These are phyloP conservation scores for Trichoderma koningii DNA, from an alignment of 2,329 filamentous ascomycete genomes.

Conservation along the genomic window DNA sequence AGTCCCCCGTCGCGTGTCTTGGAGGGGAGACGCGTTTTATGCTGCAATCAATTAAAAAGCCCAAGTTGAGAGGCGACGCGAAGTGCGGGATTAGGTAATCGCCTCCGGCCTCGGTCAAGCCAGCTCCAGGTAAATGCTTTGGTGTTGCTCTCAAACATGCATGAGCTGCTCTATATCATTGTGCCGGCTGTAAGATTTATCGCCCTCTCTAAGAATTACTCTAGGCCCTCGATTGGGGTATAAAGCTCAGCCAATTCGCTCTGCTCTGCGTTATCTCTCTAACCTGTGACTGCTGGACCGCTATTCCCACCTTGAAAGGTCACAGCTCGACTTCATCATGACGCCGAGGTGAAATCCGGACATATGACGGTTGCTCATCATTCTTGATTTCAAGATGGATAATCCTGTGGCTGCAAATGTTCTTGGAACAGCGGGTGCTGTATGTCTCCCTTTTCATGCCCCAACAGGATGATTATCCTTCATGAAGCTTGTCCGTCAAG, in stretches of 20 bases:
- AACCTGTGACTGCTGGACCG: no score
- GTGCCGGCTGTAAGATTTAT: no score
- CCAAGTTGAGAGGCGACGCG: conserved; percentile 29
- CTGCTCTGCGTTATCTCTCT: no score
- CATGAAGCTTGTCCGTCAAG: no score
- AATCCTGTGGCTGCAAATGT: conserved; percentile 58
- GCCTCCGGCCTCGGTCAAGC: not conserved
- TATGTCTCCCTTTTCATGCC: conserved; percentile 36
- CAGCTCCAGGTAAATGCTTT: not conserved
- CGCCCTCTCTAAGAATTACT: no score
- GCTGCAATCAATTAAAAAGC: conserved; percentile 35
- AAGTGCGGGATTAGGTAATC: conserved; percentile 27
- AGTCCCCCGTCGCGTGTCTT: conserved; percentile 28
- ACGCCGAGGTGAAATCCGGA: no score
- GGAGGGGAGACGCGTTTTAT: conserved; percentile 36
- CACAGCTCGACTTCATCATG: no score
- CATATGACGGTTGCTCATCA: no score
- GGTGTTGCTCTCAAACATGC: conserved; percentile 24
- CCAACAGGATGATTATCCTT: no score
- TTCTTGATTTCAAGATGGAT: conserved; percentile 47
- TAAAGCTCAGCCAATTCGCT: no score
- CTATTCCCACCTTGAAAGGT: no score
- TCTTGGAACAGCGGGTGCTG: conserved; percentile 61
- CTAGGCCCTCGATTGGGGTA: no score
- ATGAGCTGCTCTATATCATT: not conserved